Evolutionary conservation across 331 rosid species (phyloP), one percentile per base, ranked within the genome.

Genomic region (Acacia concinna): DNA sequence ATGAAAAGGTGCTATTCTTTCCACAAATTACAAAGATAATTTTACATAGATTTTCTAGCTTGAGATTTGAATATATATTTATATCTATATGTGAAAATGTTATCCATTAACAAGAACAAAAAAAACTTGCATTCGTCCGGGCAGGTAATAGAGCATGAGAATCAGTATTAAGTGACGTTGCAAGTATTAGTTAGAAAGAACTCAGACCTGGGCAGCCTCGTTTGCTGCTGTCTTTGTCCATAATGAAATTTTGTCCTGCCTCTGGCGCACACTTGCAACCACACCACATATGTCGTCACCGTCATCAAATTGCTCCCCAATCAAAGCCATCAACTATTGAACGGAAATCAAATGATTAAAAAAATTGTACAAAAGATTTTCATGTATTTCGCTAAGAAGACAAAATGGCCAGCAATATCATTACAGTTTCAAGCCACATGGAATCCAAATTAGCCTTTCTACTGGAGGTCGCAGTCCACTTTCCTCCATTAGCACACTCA

Each of bases 381-480:
- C 6, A 65, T 1, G 46, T 27, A 76, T 72, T 44, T 31, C 14
- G 27, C 17, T 21, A 8, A 57, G 65, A 25, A 30, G 21, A 34
- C 18, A 20, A 44, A 17, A 54, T 15, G 68, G 23, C n/a, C 2
- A 63, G 69, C 1, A 6, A 77, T 73, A 68, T 27, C 27, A 81
- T 82, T 86, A 88, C 97, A 21, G 99, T 96, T 84, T 96, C 99
- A 41, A 93, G 96, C 99, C 99, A 96, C 99, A 91, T 90, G 71
- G 12, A 54, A 52, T 95, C 99, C 65, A 95, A 93, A 78, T 8
- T 82, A 37, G 87, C 20, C 86, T 93, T 96, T 78, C 90, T 81
- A 62, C 64, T 82, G 89, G 86, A 86, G 56, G 76, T 30, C 65
- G 85, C 86, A 71, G 97, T 84, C 99, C 98, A 96, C 85, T 93